A percentile compares a stretch with the other conserved stretches of the same genome.
phyloP scores from a whole-genome alignment of 768 basidiomycete genomes.

The Gautieria morchelliformis region DNA sequence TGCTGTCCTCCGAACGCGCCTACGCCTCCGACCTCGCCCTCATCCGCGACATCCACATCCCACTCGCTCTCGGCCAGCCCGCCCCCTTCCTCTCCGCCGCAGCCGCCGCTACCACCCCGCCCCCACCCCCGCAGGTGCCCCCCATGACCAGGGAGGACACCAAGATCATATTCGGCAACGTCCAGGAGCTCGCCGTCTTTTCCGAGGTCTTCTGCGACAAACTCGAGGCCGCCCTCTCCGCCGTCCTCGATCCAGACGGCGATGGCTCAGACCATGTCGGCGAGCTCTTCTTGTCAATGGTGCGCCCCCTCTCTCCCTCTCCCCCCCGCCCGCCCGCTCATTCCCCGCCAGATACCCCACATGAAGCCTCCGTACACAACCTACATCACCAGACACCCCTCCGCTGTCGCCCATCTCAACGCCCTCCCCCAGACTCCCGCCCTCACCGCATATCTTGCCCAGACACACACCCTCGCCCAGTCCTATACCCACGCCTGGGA shows the following conservation, averaged over 20 bases:
- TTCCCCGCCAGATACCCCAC: slow-evolving; percentile 43
- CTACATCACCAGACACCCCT: slow-evolving; percentile 75
- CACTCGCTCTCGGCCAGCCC: slow-evolving; percentile 54
- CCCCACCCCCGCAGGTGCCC: slow-evolving; percentile 35
- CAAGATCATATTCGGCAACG: slow-evolving; percentile 67
- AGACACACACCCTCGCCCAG: slow-evolving; percentile 56
- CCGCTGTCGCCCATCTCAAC: slow-evolving; percentile 60
- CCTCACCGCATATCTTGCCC: slow-evolving; percentile 54
- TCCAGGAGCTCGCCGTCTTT: slow-evolving; percentile 64
- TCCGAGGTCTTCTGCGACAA: slow-evolving; percentile 56
- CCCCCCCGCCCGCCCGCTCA: slow-evolving; percentile 3
- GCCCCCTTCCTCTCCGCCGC: slow-evolving; percentile 14
- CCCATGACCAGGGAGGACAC: slow-evolving; percentile 68
- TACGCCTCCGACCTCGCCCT: slow-evolving; percentile 79
- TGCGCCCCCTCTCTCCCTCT: slow-evolving; percentile 27
- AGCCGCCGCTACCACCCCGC: slow-evolving; percentile 36
- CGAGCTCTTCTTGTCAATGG: slow-evolving; percentile 56
- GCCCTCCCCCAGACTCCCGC: slow-evolving; percentile 41
- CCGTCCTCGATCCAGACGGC: slow-evolving; percentile 46
- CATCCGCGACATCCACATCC: slow-evolving; percentile 69
- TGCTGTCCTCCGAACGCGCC: slow-evolving; percentile 70
- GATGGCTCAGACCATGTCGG: slow-evolving; percentile 64
- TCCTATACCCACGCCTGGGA: slow-evolving; percentile 85
- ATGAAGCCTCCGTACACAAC: slow-evolving; percentile 66
- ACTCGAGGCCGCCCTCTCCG: slow-evolving; percentile 58